Percentiles rank a stretch among this genome's conserved stretches.
Evolutionary conservation across 2,329 filamentous ascomycete genomes (phyloP).

Genomic region (Colletotrichum lini): DNA sequence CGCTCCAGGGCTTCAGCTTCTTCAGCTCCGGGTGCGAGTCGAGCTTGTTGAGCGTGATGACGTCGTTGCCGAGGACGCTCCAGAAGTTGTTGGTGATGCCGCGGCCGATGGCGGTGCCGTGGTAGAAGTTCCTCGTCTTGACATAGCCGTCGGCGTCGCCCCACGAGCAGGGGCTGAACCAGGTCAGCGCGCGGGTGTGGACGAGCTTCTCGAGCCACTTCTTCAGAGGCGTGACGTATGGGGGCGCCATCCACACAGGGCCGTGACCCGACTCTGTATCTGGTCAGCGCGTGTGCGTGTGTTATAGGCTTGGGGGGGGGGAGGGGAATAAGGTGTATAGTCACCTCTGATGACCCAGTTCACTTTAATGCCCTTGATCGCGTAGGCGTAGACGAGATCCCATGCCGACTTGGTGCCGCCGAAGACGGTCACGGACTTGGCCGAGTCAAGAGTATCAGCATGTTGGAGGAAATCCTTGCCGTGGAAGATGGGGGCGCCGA

Average conservation of each 20-base stretch:
- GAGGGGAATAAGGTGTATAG: background rate
- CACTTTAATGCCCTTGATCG: conserved; percentile 67
- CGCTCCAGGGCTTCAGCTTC: conserved; percentile 68
- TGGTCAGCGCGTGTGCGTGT: background rate
- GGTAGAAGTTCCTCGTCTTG: conserved; percentile 67
- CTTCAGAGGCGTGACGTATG: conserved; percentile 77
- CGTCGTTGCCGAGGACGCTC: conserved; percentile 69
- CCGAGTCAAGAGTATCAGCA: conserved; percentile 56
- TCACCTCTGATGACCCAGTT: conserved; percentile 72
- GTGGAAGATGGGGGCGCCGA: conserved; percentile 65
- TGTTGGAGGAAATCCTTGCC: conserved; percentile 61
- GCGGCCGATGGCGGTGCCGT: conserved; percentile 70
- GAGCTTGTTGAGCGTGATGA: conserved; percentile 67
- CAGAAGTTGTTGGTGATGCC: conserved; percentile 71
- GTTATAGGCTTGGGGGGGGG: no score
- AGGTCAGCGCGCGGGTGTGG: conserved; percentile 76
- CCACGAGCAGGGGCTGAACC: conserved; percentile 84
- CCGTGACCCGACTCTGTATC: conserved; percentile 65
- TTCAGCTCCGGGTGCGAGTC: conserved; percentile 66
- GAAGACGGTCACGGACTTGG: conserved; percentile 67
- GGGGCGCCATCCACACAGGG: conserved; percentile 70
- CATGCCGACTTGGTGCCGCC: conserved; percentile 76
- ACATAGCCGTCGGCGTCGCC: conserved; percentile 73
- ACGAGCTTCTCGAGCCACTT: conserved; percentile 78
- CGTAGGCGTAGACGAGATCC: conserved; percentile 76